Conservation (phyloP, 768 basidiomycete genomes). For the Lactarius deliciosus region DNA sequence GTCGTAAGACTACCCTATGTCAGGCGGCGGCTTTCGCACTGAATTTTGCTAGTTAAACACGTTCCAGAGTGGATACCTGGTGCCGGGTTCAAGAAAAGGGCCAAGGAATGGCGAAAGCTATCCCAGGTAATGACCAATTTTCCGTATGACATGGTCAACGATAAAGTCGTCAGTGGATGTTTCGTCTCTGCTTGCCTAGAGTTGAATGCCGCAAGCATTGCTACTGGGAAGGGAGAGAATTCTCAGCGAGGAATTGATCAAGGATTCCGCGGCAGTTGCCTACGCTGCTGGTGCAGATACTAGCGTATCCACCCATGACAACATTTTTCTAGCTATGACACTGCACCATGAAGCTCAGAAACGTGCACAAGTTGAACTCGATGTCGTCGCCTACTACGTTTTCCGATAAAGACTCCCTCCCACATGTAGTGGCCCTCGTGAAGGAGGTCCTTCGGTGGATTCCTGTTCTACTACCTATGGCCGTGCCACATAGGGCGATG, state of each 20-base stretch:
- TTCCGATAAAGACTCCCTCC: slow-evolving; percentile 27
- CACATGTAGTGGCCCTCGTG: slow-evolving; percentile 27
- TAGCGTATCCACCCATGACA: slow-evolving; percentile 24
- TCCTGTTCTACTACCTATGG: slow-evolving; percentile 29
- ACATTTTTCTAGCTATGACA: slow-evolving; percentile 32
- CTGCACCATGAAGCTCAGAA: slow-evolving; percentile 31
- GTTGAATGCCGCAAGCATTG: not conserved
- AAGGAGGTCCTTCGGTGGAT: slow-evolving; percentile 32
- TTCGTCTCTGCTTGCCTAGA: no score
- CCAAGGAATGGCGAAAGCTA: no score
- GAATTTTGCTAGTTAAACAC: slow-evolving; percentile 26
- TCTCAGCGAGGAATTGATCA: slow-evolving; percentile 26
- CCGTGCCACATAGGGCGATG: slow-evolving; percentile 28
- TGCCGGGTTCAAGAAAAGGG: no score
- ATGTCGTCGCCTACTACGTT: slow-evolving; percentile 31
- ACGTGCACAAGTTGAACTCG: slow-evolving; percentile 33
- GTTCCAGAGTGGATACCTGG: no score
- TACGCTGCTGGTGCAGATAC: slow-evolving; percentile 29
- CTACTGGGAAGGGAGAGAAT: slow-evolving; percentile 21
- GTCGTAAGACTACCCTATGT: slow-evolving; percentile 23
- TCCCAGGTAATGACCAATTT: no score
- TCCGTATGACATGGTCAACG: no score
- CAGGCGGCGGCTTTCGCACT: not conserved
- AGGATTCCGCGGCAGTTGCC: slow-evolving; percentile 26
- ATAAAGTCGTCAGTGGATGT: no score